Evolutionary conservation across 139 green algal species (phyloP), one percentile per base, ranked within the genome.

Genomic region (Spirogloea muscicola): DNA sequence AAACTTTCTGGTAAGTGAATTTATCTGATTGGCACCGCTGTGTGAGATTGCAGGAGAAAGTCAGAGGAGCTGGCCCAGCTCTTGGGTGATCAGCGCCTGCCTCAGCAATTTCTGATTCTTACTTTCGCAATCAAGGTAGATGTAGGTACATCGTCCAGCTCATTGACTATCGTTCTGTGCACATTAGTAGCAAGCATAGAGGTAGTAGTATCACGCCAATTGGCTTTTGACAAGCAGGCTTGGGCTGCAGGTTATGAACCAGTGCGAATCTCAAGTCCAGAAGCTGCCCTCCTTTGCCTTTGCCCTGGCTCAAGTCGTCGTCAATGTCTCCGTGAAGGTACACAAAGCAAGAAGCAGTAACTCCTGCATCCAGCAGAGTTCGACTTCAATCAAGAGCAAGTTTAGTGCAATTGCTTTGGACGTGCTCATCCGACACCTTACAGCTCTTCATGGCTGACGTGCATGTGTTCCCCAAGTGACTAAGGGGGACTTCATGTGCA

Each of bases 231-330:
- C 10, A 51, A 51, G 43, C 10, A 51, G 13, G 10, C 43, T 13
- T 13, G 10, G 13, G 31, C 36, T 4, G 58, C 51, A 84, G 74
- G 10, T 84, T 3, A 21, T 84, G 41, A 77, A 49, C 1, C 77
- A 84, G 44, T 84, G 74, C 40, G 75, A 84, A 43, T 60, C 63
- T 4, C 77, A 84, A 48, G 77, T 85, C 4, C 82, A 65, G 46
- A 68, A 84, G 69, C 80, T 84, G 33, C 76, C 77, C 16, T 57
- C 76, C 5, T 84, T 85, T 76, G 76, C 76, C 2, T 83, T 83
- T 55, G 71, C 74, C 21, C 60, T 84, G 3, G 77, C 77, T 16
- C 49, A 84, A 39, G 77, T 84, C 37, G 36, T 62, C 27, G 57
- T 77, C 41, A 58, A 79, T 33, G 76, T 84, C 10, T 52, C 58